Conservation (phyloP, 1,139 yeast species). For the Zygosaccharomyces sapae region DNA sequence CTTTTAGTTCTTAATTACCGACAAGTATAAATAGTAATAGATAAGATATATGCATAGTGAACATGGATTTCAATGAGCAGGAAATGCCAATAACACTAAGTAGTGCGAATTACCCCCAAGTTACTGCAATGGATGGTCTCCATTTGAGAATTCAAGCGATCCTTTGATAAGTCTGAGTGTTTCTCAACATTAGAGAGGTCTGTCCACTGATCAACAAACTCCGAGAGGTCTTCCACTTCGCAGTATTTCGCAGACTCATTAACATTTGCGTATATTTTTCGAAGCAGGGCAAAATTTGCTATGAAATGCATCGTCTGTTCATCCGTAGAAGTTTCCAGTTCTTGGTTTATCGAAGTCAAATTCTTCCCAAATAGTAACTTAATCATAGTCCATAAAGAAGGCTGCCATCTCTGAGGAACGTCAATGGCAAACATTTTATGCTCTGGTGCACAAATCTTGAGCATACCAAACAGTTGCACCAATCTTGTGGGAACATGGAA, state of each 20-base stretch:
- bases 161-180: slow-evolving; percentile 3
- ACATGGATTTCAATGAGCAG: too few species aligned
- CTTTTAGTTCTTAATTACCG: too few species aligned
- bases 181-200: slow-evolving; percentile 7
- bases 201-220: slow-evolving; percentile 29
- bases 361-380: slow-evolving; percentile 11
- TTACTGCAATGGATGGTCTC: slow-evolving; percentile 11
- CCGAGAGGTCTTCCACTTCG: slow-evolving; percentile 21
- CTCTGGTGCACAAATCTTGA: slow-evolving; percentile 26
- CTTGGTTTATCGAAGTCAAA: slow-evolving; percentile 4
- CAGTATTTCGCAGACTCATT: slow-evolving; percentile 20
- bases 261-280: slow-evolving; percentile 21
- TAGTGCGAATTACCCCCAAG: slow-evolving; percentile 13
- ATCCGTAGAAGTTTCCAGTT: slow-evolving; percentile 2
- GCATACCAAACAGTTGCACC: slow-evolving; percentile 25
- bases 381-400: slow-evolving; percentile 11
- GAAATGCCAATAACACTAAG: neutral
- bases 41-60: too few species aligned
- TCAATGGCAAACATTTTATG: slow-evolving; percentile 31
- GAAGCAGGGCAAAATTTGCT: slow-evolving; percentile 25
- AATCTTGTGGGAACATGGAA: slow-evolving; percentile 29
- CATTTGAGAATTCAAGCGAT: slow-evolving; percentile 11
- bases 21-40: too few species aligned
- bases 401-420: slow-evolving; percentile 17
- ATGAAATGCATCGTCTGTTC: slow-evolving; percentile 15